A percentile compares a stretch with the other conserved stretches of the same genome.
phyloP scores from a whole-genome alignment of 495 filamentous ascomycete genomes.

The Neurospora tetrasperma region DNA sequence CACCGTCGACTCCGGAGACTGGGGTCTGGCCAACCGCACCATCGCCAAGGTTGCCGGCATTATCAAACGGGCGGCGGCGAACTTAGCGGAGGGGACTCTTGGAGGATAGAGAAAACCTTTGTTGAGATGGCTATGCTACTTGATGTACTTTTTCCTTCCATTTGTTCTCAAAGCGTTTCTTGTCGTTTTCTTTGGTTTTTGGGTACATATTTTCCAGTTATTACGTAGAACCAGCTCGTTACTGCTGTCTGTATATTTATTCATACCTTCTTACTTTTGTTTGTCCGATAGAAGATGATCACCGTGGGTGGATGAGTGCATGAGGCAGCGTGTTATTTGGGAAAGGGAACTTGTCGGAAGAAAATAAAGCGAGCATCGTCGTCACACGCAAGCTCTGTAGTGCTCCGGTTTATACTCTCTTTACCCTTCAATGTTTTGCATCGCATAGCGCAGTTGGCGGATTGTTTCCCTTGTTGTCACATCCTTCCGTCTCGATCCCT shows the following conservation, averaged over 20 bases:
- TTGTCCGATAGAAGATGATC: neutral
- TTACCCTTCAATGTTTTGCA: neutral
- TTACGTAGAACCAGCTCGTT: too few species aligned
- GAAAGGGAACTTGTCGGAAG: neutral
- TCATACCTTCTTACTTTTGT: neutral
- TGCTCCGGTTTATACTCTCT: too few species aligned
- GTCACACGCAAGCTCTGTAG: too few species aligned
- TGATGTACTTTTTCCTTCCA: too few species aligned
- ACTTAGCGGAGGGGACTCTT: slow-evolving; percentile 1
- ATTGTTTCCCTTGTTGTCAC: neutral
- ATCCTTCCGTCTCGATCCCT: neutral
- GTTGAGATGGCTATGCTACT: too few species aligned
- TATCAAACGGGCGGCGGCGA: slow-evolving; percentile 50
- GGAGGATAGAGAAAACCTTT: neutral
- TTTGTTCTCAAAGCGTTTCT: too few species aligned
- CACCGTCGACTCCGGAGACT: slow-evolving; percentile 61
- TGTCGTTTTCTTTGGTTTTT: too few species aligned
- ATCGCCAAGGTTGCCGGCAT: slow-evolving; percentile 62
- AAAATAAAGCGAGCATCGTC: too few species aligned
- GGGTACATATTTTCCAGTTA: too few species aligned
- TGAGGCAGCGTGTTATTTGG: neutral
- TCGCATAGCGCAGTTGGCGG: neutral
- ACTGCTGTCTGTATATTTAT: neutral
- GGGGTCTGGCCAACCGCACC: slow-evolving; percentile 56
- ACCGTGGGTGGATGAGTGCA: too few species aligned